phyloP scores from a whole-genome alignment of 2,329 filamentous ascomycete species.

The Bipolaris oryzae region DNA sequence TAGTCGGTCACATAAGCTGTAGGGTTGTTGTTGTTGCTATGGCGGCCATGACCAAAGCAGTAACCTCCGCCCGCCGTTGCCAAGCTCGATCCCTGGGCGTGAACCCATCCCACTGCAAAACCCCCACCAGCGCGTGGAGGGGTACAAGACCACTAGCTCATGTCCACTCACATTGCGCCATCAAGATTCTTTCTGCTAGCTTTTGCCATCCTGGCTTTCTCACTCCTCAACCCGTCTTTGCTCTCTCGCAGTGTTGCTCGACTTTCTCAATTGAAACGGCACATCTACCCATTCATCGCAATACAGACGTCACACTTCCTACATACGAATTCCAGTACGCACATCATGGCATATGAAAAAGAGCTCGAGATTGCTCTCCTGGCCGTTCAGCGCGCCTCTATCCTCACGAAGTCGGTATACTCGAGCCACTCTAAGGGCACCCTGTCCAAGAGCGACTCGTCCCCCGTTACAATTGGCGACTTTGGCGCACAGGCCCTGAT shows the following conservation, averaged over 20 bases:
- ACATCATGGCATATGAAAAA: slow-evolving; percentile 65
- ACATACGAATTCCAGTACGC: slow-evolving; percentile 19
- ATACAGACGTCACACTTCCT: slow-evolving; percentile 15
- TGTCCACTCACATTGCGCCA: slow-evolving; percentile 33
- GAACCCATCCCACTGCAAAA: slow-evolving; percentile 12
- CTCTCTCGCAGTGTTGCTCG: slow-evolving; percentile 38
- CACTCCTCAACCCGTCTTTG: slow-evolving; percentile 35
- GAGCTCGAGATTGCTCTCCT: slow-evolving; percentile 86
- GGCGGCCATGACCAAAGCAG: slow-evolving; percentile 23
- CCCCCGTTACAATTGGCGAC: slow-evolving; percentile 96
- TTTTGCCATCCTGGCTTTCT: slow-evolving; percentile 42
- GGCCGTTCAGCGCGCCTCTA: slow-evolving; percentile 81
- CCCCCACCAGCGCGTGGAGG: slow-evolving; percentile 26
- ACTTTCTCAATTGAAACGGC: slow-evolving; percentile 39
- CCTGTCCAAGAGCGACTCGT: slow-evolving; percentile 91
- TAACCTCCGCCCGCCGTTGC: slow-evolving; percentile 29
- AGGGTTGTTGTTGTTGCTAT: slow-evolving; percentile 24
- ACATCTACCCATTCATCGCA: slow-evolving; percentile 37
- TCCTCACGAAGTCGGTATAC: slow-evolving; percentile 79
- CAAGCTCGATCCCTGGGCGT: slow-evolving; percentile 15
- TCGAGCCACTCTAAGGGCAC: slow-evolving; percentile 93
- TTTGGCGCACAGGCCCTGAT: slow-evolving; percentile 97
- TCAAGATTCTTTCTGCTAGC: slow-evolving; percentile 41
- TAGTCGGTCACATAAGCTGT: background rate
- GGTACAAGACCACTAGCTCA: slow-evolving; percentile 26